Evolutionary conservation across 2,329 filamentous ascomycete genomes (phyloP).

Genomic region (Colletotrichum ledebouriae): DNA sequence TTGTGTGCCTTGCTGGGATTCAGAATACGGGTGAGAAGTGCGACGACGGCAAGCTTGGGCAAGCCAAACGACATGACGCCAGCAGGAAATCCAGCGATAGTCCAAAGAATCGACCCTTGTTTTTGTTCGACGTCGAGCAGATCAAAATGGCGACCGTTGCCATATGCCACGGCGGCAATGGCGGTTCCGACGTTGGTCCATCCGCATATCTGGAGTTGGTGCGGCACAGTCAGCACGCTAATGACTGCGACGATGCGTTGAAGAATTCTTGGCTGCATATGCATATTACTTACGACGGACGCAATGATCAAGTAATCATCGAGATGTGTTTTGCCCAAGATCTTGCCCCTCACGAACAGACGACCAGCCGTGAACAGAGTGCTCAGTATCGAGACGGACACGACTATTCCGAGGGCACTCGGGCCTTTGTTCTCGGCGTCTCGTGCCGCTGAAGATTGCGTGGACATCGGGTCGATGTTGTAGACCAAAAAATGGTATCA

Average conservation of each 20-base stretch:
- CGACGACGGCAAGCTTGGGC: slow-evolving; percentile 58
- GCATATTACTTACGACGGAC: slow-evolving; percentile 48
- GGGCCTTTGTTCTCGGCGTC: slow-evolving; percentile 48
- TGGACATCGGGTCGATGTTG: background rate
- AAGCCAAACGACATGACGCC: slow-evolving; percentile 56
- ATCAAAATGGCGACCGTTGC: slow-evolving; percentile 56
- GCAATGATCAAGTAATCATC: slow-evolving; percentile 55
- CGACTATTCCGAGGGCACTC: slow-evolving; percentile 49
- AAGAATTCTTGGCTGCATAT: slow-evolving; percentile 5
- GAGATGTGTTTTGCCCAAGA: slow-evolving; percentile 50
- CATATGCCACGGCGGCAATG: slow-evolving; percentile 51
- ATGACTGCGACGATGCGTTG: background rate
- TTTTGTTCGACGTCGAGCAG: slow-evolving; percentile 49
- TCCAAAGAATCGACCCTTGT: slow-evolving; percentile 51
- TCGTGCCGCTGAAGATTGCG: background rate
- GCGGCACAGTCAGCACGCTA: background rate
- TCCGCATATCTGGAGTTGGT: slow-evolving; percentile 47
- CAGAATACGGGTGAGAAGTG: slow-evolving; percentile 54
- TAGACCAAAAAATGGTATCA: background rate
- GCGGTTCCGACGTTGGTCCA: slow-evolving; percentile 53
- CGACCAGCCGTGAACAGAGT: slow-evolving; percentile 48
- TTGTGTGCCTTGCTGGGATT: slow-evolving; percentile 52
- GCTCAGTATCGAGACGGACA: slow-evolving; percentile 49
- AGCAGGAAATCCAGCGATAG: slow-evolving; percentile 53
- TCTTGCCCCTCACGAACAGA: slow-evolving; percentile 48